Percentiles rank a stretch among this genome's conserved stretches.
Evolutionary conservation across 148 eudicot species (phyloP).

Genomic region (Cornus florida): DNA sequence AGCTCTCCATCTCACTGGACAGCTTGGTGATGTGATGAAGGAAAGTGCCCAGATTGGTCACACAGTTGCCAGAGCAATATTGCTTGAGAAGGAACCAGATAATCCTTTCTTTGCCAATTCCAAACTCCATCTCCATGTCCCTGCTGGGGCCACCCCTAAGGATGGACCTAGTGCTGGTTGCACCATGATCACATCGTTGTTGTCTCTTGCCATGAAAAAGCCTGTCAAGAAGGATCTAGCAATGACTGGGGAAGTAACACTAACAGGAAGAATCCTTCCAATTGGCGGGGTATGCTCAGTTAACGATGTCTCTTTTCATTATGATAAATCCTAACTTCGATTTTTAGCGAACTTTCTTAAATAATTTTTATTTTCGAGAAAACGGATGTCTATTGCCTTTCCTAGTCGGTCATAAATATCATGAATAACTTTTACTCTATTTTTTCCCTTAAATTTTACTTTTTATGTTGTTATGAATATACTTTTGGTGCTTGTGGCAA

Average conservation of each 20-base stretch:
- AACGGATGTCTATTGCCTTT: no score
- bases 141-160: conserved; percentile 98
- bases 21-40: conserved; percentile 99
- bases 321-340: no score
- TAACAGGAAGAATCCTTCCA: conserved; percentile 93
- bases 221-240: conserved; percentile 90
- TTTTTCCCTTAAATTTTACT: no score
- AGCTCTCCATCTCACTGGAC: conserved; percentile 80
- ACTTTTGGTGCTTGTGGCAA: no score
- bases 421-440: no score
- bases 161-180: conserved; percentile 99
- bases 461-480: no score
- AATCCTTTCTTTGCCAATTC: conserved; percentile 65
- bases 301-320: neutral
- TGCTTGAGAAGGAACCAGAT: conserved; percentile 58
- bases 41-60: conserved; percentile 98
- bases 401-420: no score
- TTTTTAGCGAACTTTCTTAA: no score
- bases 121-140: conserved; percentile 96
- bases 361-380: no score
- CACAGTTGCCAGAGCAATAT: conserved; percentile 77
- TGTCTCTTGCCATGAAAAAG: conserved; percentile 81
- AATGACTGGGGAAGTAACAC: conserved; percentile 97
- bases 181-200: conserved; percentile 94
- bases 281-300: conserved; percentile 94